These are phyloP conservation scores for Lepidium africanum DNA, from an alignment of 345 rosid genomes.

Conservation along the genomic window DNA sequence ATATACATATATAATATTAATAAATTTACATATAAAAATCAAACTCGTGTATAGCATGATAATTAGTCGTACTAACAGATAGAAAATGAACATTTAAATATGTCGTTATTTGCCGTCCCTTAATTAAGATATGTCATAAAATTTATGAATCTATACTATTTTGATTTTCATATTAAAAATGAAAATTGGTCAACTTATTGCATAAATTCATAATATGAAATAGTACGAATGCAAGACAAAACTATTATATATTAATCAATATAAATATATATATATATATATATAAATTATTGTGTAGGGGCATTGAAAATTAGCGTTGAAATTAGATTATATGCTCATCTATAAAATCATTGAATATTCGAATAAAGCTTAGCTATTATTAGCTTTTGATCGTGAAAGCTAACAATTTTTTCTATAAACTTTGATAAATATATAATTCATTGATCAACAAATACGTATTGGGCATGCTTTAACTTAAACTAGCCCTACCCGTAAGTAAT, in stretches of 20 bases:
- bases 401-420: neutral
- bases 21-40: no score
- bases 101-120: no score
- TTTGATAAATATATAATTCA: neutral
- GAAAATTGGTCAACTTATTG: neutral
- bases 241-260: no score
- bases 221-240: neutral
- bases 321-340: neutral
- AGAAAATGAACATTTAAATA: no score
- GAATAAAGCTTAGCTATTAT: neutral
- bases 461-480: no score
- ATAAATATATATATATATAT: no score
- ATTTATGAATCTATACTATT: neutral
- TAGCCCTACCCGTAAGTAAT: neutral
- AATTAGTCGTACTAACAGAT: no score
- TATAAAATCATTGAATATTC: neutral
- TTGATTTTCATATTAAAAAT: neutral
- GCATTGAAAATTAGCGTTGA: conserved; percentile 4
- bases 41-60: no score
- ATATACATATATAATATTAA: no score
- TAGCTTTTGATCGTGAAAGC: neutral
- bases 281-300: neutral
- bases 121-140: neutral
- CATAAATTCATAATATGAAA: neutral
- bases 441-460: no score